Evolutionary conservation across 2,329 filamentous ascomycete genomes (phyloP), one percentile per base, ranked within the genome.

Genomic region (Cladosporium sp.): DNA sequence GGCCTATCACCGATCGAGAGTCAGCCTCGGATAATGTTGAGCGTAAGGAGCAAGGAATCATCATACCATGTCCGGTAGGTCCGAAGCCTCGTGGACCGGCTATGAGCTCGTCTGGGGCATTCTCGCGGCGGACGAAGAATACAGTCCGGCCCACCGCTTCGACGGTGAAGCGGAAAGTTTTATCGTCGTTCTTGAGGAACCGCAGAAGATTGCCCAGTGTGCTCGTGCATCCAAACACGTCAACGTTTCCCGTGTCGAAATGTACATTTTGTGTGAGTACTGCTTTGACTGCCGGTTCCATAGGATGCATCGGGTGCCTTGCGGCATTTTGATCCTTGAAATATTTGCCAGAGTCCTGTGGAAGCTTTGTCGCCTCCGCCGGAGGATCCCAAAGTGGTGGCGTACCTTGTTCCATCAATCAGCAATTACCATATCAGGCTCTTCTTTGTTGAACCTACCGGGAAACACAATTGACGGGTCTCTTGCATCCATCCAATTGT

Each of bases 91-190:
- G 28, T n/a, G 58, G 43, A 25, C 58, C 80, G 0, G 76, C 69
- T 5, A 91, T 86, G 0, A 80, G 72, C 68, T 89, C 86, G 0
- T 74, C 83, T 0, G 88, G 86, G 0, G 84, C 82, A 53, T 85
- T 87, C 70, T 89, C 88, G 25, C 85, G 81, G 0, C 89, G 85
- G 14, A 88, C 74, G 58, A 92, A 82, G 75, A 91, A 89, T 0
- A 90, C 81, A 0, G 86, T 87, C 1, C 82, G 78, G 1, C 81
- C 82, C 1, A 90, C 75, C 0, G 79, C 73, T 66, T 90, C 84
- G 5, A 89, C 80, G 2, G 84, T 77, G 66, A 90, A 85, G 2
- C 88, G 82, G 69, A 90, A 90, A 0, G 79, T 63, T 56, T 79
- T 79, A 16, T 82, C 77, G 1, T 61, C 16, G 26, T 43, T n/a